Evolutionary conservation across 306 rosid genomes (phyloP).

Genomic region (Gillenia trifoliata): DNA sequence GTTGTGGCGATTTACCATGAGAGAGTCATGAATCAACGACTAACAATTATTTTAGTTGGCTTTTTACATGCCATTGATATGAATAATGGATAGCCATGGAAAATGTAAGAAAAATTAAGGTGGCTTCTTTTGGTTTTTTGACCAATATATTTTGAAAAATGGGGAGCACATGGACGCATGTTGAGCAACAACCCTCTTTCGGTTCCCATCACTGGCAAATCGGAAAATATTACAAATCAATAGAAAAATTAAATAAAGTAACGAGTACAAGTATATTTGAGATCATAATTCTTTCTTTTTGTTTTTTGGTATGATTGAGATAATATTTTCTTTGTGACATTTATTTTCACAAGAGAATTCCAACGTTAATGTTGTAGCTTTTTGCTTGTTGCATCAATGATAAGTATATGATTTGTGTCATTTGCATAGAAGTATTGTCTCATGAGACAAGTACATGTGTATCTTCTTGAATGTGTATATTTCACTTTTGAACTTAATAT

Average conservation of each 20-base stretch:
- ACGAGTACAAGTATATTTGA: neutral
- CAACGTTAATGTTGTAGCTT: neutral
- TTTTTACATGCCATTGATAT: neutral
- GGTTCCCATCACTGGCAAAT: neutral
- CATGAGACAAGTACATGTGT: neutral
- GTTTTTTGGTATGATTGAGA: too few species aligned
- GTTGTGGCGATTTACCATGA: neutral
- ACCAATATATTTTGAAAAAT: neutral
- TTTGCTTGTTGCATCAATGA: neutral
- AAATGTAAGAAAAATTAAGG: neutral
- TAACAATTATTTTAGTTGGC: neutral
- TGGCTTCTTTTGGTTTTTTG: neutral
- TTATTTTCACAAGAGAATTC: neutral
- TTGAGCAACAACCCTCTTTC: neutral
- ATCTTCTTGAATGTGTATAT: neutral
- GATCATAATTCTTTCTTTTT: neutral
- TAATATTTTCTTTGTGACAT: neutral
- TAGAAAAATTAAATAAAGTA: neutral
- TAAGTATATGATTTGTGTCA: neutral
- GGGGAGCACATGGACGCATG: neutral
- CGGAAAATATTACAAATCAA: neutral
- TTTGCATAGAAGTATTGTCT: neutral
- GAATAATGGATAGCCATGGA: neutral
- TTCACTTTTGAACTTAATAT: neutral
- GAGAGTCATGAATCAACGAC: neutral